Conservation (phyloP, 108 stramenopile genomes). For the Cyclotella cryptica region DNA sequence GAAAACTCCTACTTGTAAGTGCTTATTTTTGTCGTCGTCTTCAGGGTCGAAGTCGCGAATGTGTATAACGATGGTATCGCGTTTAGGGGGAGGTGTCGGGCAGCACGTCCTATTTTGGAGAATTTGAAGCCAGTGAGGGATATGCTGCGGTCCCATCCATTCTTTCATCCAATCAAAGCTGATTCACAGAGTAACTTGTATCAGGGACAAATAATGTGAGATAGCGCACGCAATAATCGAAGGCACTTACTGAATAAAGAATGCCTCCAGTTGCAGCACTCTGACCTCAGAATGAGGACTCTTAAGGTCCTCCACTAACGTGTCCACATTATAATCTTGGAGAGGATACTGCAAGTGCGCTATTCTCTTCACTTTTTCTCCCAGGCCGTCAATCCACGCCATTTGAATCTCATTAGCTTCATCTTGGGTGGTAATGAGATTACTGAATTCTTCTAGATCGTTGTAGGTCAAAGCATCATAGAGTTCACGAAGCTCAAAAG, state of each 20-base stretch:
- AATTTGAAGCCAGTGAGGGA: conserved; percentile 10
- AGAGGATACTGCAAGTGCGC: conserved; percentile 7
- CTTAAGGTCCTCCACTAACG: neutral
- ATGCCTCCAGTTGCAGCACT: conserved; percentile 18
- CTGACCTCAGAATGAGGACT: conserved; percentile 8
- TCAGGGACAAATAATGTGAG: neutral
- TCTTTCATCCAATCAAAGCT: conserved; percentile 21
- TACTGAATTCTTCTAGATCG: neutral
- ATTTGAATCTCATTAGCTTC: neutral
- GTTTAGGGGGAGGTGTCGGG: conserved; percentile 3
- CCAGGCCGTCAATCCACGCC: conserved; percentile 2
- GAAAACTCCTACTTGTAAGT: conserved; percentile 16
- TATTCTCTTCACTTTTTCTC: conserved; percentile 8
- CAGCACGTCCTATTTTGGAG: neutral
- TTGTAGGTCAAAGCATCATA: conserved; percentile 12
- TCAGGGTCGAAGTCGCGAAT: conserved; percentile 24
- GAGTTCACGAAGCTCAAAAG: neutral
- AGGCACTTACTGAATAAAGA: conserved; percentile 26
- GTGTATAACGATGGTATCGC: conserved; percentile 16
- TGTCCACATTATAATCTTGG: conserved; percentile 4
- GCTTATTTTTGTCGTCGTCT: conserved; percentile 23
- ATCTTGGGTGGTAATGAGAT: neutral
- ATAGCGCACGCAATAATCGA: neutral
- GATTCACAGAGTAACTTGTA: neutral
- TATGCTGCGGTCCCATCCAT: conserved; percentile 14